Conservation (phyloP, 2,329 filamentous ascomycete species). For the Neonectria ditissima region DNA sequence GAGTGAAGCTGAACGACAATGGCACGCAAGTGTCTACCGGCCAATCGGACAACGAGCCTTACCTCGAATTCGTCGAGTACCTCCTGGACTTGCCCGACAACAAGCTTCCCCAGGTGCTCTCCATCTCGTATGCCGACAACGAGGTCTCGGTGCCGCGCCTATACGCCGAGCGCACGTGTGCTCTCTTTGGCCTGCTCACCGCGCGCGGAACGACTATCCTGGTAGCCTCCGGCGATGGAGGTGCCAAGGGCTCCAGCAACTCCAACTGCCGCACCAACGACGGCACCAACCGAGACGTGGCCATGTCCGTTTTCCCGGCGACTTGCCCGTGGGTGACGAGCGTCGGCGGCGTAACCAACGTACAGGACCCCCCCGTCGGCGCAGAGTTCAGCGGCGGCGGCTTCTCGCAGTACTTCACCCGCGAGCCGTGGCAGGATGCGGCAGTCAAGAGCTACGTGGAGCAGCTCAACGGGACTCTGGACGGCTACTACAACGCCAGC, state of each 20-base stretch:
- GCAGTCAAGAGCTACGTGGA: slow-evolving; percentile 56
- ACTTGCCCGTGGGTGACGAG: slow-evolving; percentile 76
- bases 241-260: slow-evolving; percentile 56
- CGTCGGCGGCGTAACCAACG: slow-evolving; percentile 68
- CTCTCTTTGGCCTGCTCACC: slow-evolving; percentile 64
- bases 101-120: slow-evolving; percentile 66
- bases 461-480: slow-evolving; percentile 55
- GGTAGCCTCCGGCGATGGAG: slow-evolving; percentile 64
- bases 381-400: slow-evolving; percentile 63
- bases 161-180: slow-evolving; percentile 66
- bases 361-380: slow-evolving; percentile 52
- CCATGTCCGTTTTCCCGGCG: slow-evolving; percentile 73
- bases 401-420: slow-evolving; percentile 63
- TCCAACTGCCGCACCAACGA: slow-evolving; percentile 70
- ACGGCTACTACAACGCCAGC: slow-evolving; percentile 56
- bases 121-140: slow-evolving; percentile 69
- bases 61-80: slow-evolving; percentile 64
- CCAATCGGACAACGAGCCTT: slow-evolving; percentile 65
- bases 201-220: slow-evolving; percentile 65
- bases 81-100: slow-evolving; percentile 58
- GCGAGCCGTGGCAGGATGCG: slow-evolving; percentile 59
- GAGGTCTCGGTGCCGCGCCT: slow-evolving; percentile 64
- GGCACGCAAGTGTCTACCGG: slow-evolving; percentile 50
- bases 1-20: slow-evolving; percentile 53
- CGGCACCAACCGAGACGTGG: slow-evolving; percentile 65